Base-by-base conservation (phyloP, 805 yeast species). In the Dipodascus geniculatus region DNA sequence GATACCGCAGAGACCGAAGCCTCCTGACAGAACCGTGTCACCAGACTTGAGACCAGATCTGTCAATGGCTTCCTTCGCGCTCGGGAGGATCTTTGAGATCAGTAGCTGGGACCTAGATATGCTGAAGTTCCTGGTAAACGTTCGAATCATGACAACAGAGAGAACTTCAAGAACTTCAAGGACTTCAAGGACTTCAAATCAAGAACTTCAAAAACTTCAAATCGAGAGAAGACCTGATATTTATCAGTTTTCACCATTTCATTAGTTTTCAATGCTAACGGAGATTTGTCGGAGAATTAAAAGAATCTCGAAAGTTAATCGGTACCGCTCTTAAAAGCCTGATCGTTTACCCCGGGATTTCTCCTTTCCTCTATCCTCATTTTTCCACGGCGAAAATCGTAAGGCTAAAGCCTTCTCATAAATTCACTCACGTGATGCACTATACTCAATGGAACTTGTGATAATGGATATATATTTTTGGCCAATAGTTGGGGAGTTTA, bases 1-100 rank as follows among this genome's bases (percentile, higher is more conserved):
- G 2, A 74, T 68, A 3, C 80, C 80, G 55, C 74, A 68, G 19
- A 74, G 59, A 0, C 80, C 80, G 60, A 75, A 75, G 1, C 80
- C 80, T 17, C 80, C 80, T 17, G 74, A 68, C n/a, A 75, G 61
- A 3, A 75, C 57, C 2, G 73, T 67, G 22, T 65, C 63, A 23
- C 49, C 49, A 47, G 49, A 20, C 49, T 47, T 47, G 6, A 47
- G 6, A 47, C 49, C 49, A 22, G 49, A 47, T 23, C 9, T 22
- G n/a, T 47, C 49, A 22, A 47, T 9, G 8, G 49, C 49, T 4
- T 23, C 31, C n/a, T 23, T 22, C 4, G 49, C 31, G n/a, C 19
- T 14, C 6, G 24, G 17, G 4, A 47, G 9, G 28, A 47, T 47
- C 31, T 47, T 47, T 4, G 14, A 14, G 8, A 47, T 47, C 20